phyloP scores from a whole-genome alignment of 495 filamentous ascomycete species.

The Trichocladium antarcticum region DNA sequence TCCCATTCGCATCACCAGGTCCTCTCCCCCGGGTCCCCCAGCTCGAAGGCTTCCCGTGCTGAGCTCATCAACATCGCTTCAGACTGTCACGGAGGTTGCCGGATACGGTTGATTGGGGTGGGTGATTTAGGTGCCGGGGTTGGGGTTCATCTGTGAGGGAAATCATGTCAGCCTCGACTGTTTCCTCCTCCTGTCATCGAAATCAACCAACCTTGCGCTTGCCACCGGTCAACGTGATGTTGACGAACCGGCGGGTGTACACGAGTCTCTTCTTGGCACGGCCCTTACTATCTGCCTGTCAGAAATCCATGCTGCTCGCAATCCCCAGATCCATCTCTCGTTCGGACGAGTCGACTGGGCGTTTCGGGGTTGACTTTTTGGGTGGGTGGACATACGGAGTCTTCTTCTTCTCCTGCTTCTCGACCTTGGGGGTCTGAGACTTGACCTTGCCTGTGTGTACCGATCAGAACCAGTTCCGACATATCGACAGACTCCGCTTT shows the following conservation, averaged over 20 bases:
- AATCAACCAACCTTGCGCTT: slow-evolving; percentile 77
- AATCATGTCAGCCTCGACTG: background rate
- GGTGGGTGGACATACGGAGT: slow-evolving; percentile 43
- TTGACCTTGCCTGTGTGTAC: slow-evolving; percentile 35
- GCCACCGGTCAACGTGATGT: slow-evolving; percentile 96
- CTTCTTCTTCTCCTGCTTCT: slow-evolving; percentile 87
- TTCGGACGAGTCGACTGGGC: background rate
- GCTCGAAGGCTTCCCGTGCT: slow-evolving; percentile 1
- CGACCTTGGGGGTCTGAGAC: slow-evolving; percentile 54
- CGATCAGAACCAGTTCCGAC: slow-evolving; percentile 4
- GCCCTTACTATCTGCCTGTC: slow-evolving; percentile 52
- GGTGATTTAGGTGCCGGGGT: slow-evolving; percentile 36
- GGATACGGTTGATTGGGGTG: slow-evolving; percentile 9
- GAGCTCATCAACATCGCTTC: background rate
- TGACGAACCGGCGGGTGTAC: slow-evolving; percentile 98
- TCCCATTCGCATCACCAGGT: slow-evolving; percentile 6
- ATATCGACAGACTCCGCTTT: background rate
- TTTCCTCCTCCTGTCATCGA: background rate
- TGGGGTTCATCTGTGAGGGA: slow-evolving; percentile 40
- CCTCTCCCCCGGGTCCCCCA: slow-evolving; percentile 1
- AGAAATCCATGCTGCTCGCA: slow-evolving; percentile 2
- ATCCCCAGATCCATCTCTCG: background rate
- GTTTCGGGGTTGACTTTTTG: background rate
- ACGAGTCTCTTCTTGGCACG: slow-evolving; percentile 94
- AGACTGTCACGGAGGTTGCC: slow-evolving; percentile 3